Base-by-base conservation (phyloP, 805 yeast genomes). In the Hanseniaspora nectarophila region DNA sequence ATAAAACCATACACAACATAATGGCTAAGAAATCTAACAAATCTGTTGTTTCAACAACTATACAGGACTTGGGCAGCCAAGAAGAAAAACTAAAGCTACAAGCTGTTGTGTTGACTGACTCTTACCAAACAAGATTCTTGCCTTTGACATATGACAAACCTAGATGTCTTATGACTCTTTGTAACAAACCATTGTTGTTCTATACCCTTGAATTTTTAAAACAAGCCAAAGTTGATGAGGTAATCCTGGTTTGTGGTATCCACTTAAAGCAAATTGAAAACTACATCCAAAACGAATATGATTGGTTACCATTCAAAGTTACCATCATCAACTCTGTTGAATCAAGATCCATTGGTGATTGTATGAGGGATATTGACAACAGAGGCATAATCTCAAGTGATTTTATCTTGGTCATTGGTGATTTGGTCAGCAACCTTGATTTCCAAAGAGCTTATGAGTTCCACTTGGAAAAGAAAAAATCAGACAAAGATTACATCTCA, bases 151-250 rank as follows among this genome's bases (percentile, higher is more conserved):
- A 86, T 2, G 80, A 78, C 18, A 78, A 73, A 56, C 98, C 98
- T 37, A 75, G 98, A 64, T 92, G 98, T 69, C 72, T 92, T 39
- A 71, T 92, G 56, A 97, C 97, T 2, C 69, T 92, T 54, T 96
- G 95, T 28, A 90, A 89, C 62, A 86, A 86, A 18, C 98, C 99
- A 9, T 74, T 92, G 61, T 78, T 92, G 56, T 97, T 92, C 65
- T 92, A 92, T 65, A 92, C 98, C 2, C 70, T 92, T 50, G 97
- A 92, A 68, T 92, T 92, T 63, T 73, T 92, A 43, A 96, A 97
- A 10, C 82, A 79, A 58, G 87, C 95, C 3, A 86, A 87, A 29
- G 49, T 53, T 5, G 78, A 80, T 56, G 97, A 92, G 62, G 97
- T 92, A 4, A 87, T 78, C 63, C 70, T 92, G 56, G 82, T 89